A percentile compares a stretch with the other conserved stretches of the same genome.
These are phyloP conservation scores for Galeopsis tetrahit DNA, from an alignment of 257 asterid genomes.

Conservation along the genomic window DNA sequence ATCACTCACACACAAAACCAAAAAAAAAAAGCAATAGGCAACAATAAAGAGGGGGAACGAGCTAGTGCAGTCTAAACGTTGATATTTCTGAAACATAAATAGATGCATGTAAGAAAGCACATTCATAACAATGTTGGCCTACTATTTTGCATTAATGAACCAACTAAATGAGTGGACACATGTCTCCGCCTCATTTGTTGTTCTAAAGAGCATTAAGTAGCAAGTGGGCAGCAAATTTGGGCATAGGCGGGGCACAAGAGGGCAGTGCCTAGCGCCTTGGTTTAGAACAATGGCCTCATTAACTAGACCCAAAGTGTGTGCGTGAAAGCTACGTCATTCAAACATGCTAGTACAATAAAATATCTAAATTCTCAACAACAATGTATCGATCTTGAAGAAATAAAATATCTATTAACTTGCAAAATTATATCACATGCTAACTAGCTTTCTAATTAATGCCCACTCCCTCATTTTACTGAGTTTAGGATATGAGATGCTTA, in stretches of 20 bases:
- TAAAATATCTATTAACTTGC: neutral
- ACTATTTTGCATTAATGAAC: neutral
- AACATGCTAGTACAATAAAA: neutral
- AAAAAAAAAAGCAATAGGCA: neutral
- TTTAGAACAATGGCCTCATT: neutral
- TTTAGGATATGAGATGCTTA: neutral
- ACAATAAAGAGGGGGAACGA: neutral
- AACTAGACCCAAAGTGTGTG: neutral
- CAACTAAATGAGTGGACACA: neutral
- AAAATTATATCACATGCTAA: neutral
- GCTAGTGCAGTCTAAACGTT: neutral
- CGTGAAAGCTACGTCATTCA: neutral
- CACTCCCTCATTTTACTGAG: neutral
- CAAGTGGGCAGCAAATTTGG: too few species aligned
- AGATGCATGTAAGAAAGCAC: neutral
- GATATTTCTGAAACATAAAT: neutral
- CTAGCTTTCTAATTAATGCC: conserved; percentile 4
- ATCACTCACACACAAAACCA: neutral
- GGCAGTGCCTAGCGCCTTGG: too few species aligned
- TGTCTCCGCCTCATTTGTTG: neutral
- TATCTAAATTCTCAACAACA: neutral
- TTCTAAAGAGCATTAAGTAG: neutral
- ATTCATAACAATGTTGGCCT: neutral
- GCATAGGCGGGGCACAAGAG: neutral
- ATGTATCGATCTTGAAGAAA: neutral